Base-by-base conservation (phyloP, 108 stramenopile species). In the Stephanodiscus triporus region DNA sequence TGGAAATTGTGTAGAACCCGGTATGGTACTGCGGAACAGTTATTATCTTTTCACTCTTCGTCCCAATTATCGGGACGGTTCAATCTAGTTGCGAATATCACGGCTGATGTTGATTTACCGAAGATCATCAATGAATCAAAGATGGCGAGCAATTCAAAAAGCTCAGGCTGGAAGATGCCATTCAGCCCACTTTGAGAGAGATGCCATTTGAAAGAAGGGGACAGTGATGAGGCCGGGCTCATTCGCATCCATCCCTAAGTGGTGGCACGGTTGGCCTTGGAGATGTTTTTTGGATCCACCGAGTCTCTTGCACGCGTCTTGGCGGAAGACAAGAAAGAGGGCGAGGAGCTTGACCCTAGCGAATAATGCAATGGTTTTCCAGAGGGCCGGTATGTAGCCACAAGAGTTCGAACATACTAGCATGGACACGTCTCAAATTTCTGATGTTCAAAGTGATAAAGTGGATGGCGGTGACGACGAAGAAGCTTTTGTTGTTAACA, bases 401-500 rank as follows among this genome's bases (percentile, higher is more conserved):
- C 26, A n/a, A n/a, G 30, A 11, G 30, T n/a, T 16, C 29, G 53
- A 45, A 40, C 38, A 22, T 56, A 57, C 0, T 56, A 53, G 53
- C 26, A 10, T 55, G 26, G 60, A 61, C 29, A 61, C 14, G 60
- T 61, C 60, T 17, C 60, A 34, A 38, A 20, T 22, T 38, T 61
- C 60, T 40, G 67, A 47, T 36, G 64, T 49, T 49, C 43, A 49
- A 55, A 47, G 24, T 23, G 59, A 50, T 32, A n/a, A 37, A 47
- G 36, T 51, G 24, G 65, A 37, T 17, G 67, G 36, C 23, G 78
- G 62, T 19, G 48, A 62, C 49, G 49, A 51, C 10, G 48, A 66
- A 37, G 58, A 59, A 37, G 58, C 58, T 30, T 75, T 65, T 16
- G 73, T 81, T 20, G 80, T 81, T 20, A 56, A 70, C 4, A 74